Evolutionary conservation across 2,329 filamentous ascomycete species (phyloP).

Genomic region (Triangularia setosa): DNA sequence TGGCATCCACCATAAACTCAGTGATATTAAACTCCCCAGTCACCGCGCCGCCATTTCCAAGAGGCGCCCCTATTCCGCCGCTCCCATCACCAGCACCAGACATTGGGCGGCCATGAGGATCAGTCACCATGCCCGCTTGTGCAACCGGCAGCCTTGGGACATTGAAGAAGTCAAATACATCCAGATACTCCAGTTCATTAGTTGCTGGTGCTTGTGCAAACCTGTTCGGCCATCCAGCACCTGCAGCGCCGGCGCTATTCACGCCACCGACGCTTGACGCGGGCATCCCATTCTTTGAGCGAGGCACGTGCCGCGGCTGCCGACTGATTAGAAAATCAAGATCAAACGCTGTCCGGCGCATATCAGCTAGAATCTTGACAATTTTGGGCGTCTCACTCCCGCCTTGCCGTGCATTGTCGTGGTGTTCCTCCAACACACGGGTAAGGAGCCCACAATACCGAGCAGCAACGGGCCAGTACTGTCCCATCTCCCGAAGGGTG

Average conservation of each 20-base stretch:
- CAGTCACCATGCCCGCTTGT: slow-evolving; percentile 30
- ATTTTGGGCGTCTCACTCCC: slow-evolving; percentile 75
- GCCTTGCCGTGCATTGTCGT: slow-evolving; percentile 70
- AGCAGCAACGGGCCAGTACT: slow-evolving; percentile 80
- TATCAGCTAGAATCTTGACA: slow-evolving; percentile 83
- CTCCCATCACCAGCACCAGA: slow-evolving; percentile 1
- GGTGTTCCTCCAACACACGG: slow-evolving; percentile 80
- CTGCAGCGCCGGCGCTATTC: background rate
- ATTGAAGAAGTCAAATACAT: slow-evolving; percentile 95
- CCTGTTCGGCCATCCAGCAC: slow-evolving; percentile 37
- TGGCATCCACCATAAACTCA: slow-evolving; percentile 72
- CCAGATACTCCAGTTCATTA: slow-evolving; percentile 84
- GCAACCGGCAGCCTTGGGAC: slow-evolving; percentile 66
- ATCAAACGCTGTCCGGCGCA: slow-evolving; percentile 87
- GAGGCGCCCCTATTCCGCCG: background rate
- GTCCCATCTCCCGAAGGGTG: slow-evolving; percentile 73
- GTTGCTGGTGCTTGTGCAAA: slow-evolving; percentile 60
- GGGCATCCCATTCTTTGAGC: background rate
- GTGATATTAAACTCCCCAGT: slow-evolving; percentile 71
- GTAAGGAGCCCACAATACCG: slow-evolving; percentile 77
- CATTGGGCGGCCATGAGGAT: slow-evolving; percentile 19
- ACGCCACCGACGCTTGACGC: background rate
- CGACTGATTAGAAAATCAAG: slow-evolving; percentile 84
- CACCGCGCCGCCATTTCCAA: slow-evolving; percentile 25
- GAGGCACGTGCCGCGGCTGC: slow-evolving; percentile 57